These are phyloP conservation scores for Flaveria trinervia DNA, from an alignment of 129 eudicot species.

Conservation along the genomic window DNA sequence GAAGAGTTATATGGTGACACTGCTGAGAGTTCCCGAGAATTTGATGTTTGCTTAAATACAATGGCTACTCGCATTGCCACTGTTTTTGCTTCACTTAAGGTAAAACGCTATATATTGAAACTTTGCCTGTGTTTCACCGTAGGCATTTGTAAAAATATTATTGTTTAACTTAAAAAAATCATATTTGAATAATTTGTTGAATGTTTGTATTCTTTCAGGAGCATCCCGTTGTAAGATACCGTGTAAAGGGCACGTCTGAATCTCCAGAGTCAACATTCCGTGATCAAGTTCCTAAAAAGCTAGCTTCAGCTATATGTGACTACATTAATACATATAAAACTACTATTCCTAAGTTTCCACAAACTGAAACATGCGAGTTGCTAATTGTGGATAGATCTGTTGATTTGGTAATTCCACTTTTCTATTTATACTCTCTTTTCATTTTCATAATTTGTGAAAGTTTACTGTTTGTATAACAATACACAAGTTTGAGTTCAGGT, in stretches of 20 bases:
- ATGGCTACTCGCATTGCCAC: conserved; percentile 90
- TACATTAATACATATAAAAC: conserved; percentile 57
- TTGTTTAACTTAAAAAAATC: neutral
- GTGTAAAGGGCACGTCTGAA: conserved; percentile 54
- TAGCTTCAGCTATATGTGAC: conserved; percentile 72
- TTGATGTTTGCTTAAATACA: conserved; percentile 54
- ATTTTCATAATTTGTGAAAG: neutral
- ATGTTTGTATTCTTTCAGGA: conserved; percentile 51
- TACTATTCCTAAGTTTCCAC: conserved; percentile 77
- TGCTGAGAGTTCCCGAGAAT: conserved; percentile 57
- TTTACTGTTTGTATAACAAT: conserved; percentile 7
- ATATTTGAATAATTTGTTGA: conserved; percentile 22
- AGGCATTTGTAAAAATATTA: neutral
- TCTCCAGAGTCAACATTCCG: conserved; percentile 42
- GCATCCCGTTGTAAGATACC: conserved; percentile 76
- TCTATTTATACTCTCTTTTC: neutral
- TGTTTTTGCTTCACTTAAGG: conserved; percentile 97
- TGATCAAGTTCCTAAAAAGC: conserved; percentile 65
- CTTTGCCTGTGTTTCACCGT: neutral
- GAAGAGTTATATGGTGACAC: conserved; percentile 65
- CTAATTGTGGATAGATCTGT: conserved; percentile 90
- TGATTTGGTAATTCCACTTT: conserved; percentile 58
- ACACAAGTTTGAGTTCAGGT: conserved; percentile 53
- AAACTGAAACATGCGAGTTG: conserved; percentile 83
- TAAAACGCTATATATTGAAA: conserved; percentile 23